Evolutionary conservation across 805 yeast species (phyloP), one percentile per base, ranked within the genome.

Genomic region (Hanseniaspora valbyensis): DNA sequence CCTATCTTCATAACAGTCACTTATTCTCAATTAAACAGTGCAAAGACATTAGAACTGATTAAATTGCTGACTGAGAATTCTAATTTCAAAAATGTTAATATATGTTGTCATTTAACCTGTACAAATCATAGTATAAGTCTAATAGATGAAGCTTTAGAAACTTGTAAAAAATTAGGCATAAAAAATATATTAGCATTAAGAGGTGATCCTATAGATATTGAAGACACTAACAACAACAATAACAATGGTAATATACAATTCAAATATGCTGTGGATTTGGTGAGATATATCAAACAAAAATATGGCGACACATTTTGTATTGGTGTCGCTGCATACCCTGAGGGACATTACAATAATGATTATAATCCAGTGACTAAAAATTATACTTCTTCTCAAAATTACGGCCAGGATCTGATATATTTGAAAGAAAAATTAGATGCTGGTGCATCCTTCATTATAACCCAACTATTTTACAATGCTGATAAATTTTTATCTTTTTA

Each of bases 301-400:
- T 72, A 89, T 61, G 92, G 86, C 2, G 84, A 84, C 61, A 82
- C 80, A 58, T 90, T 90, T 67, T 84, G 95, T 61, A 72, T 90
- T 50, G 98, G 98, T 54, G 98, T 90, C 14, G 98, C 98, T 1
- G 96, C 94, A 1, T 90, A 90, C 64, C 96, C 98, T 8, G 98
- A 90, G 63, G 98, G 98, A 18, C 96, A 90, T 66, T 64, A 60
- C 42, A 73, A 87, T 1, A 85, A 81, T 57, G 72, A 68, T 42
- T 66, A 77, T 8, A 40, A 48, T 18, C n/a, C 44, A 2, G 24
- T 16, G 10, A 40, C 36, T 1, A 39, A 48, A 18, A 32, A 19
- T 7, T 48, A 48, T 14, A 29, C 37, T 9, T 36, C 51, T 19
- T 72, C 71, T 32, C 95, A 88, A 63, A 75, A 78, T 58, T 78